Percentiles rank a stretch among this genome's conserved stretches.
phyloP scores from a whole-genome alignment of 2,329 filamentous ascomycete genomes.

The Whalleya microplaca region DNA sequence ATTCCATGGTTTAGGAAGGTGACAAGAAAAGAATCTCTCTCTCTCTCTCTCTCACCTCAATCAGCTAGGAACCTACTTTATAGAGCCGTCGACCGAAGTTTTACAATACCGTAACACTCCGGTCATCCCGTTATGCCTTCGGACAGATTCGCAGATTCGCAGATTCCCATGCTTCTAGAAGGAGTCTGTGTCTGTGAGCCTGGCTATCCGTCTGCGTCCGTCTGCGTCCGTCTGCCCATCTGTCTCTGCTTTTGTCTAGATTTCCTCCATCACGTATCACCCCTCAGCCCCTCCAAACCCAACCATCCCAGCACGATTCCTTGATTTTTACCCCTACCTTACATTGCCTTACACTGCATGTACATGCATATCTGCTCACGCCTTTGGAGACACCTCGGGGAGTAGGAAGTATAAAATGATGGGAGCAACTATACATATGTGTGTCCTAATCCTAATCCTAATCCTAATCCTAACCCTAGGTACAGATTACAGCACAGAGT shows the following conservation, averaged over 20 bases:
- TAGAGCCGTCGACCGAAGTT: constrained; percentile 23
- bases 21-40: constrained; percentile 4
- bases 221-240: background rate
- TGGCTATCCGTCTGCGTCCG: no score
- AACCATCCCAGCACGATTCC: constrained; percentile 8
- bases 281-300: background rate
- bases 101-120: constrained; percentile 16
- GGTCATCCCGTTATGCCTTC: constrained; percentile 26
- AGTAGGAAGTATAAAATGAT: constrained; percentile 2
- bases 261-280: background rate
- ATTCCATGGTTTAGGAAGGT: constrained; percentile 25
- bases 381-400: constrained; percentile 29
- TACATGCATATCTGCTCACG: constrained; percentile 19
- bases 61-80: background rate
- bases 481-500: constrained; percentile 5
- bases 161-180: constrained; percentile 30
- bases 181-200: constrained; percentile 15
- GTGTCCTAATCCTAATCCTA: no score
- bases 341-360: constrained; percentile 24
- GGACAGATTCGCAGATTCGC: constrained; percentile 11
- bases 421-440: background rate
- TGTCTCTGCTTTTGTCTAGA: no score
- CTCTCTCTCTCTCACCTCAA: background rate
- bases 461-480: background rate
- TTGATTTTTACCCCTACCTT: constrained; percentile 12